Evolutionary conservation across 2,329 filamentous ascomycete species (phyloP).

Genomic region (Ophiostoma sp.): DNA sequence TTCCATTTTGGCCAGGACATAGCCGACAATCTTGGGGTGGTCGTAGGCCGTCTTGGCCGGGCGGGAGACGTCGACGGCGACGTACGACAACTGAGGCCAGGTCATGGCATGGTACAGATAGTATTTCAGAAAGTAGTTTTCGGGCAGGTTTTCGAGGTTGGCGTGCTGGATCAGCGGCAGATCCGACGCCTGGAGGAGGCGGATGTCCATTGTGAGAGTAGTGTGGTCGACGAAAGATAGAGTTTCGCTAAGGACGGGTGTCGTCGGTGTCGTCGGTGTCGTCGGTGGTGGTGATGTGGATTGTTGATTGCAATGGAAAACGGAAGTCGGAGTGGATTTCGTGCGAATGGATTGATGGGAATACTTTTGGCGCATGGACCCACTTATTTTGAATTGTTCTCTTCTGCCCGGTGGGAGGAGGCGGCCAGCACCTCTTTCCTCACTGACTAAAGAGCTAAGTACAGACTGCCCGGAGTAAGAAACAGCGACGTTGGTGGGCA

Average conservation of each 20-base stretch:
- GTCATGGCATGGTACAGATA: slow-evolving; percentile 98
- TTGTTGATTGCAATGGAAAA: neutral
- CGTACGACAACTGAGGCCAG: slow-evolving; percentile 96
- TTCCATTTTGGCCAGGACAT: slow-evolving; percentile 99
- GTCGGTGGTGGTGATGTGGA: neutral
- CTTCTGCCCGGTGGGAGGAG: neutral
- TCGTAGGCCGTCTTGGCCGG: slow-evolving; percentile 77
- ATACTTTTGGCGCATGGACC: neutral
- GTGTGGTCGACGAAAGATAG: neutral
- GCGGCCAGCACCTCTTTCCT: no score
- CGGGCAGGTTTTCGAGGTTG: slow-evolving; percentile 97
- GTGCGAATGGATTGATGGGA: slow-evolving; percentile 17
- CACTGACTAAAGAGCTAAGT: neutral
- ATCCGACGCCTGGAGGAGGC: slow-evolving; percentile 77
- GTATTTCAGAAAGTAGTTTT: slow-evolving; percentile 99
- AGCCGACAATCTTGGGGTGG: slow-evolving; percentile 96
- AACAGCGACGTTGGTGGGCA: neutral
- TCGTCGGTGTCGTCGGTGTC: neutral
- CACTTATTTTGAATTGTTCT: neutral
- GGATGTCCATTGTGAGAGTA: slow-evolving; percentile 74
- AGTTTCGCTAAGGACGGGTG: neutral
- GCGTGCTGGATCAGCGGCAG: slow-evolving; percentile 94
- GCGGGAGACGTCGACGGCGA: slow-evolving; percentile 87
- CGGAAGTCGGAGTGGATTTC: slow-evolving; percentile 17
- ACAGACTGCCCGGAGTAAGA: neutral